phyloP scores from a whole-genome alignment of 2,329 filamentous ascomycete genomes.

The Aureobasidium sp. region DNA sequence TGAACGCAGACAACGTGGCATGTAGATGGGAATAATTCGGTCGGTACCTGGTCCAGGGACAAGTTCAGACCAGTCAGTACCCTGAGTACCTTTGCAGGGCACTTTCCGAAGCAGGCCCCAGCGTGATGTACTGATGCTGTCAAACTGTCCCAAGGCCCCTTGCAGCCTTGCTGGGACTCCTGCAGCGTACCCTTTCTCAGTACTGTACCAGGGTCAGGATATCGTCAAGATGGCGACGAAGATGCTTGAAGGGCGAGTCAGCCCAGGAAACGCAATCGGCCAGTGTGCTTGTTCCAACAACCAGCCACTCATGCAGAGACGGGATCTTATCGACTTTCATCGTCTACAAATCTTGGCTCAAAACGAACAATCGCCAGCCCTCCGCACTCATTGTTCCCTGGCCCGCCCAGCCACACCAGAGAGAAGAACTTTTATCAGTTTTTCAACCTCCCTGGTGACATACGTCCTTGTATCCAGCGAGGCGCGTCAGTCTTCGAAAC shows the following conservation, averaged over 20 bases:
- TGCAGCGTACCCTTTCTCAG: neutral
- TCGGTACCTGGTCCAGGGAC: conserved; percentile 1
- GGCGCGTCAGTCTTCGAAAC: neutral
- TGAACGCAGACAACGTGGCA: neutral
- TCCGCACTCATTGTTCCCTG: neutral
- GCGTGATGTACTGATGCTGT: neutral
- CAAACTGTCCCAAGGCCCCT: neutral
- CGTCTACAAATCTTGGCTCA: neutral
- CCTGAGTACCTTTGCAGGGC: neutral
- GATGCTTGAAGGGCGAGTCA: neutral
- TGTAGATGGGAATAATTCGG: neutral
- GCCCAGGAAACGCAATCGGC: neutral
- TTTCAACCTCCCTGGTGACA: neutral
- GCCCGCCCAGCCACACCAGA: neutral
- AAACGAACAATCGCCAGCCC: neutral
- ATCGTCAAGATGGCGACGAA: neutral
- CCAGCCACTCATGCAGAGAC: neutral
- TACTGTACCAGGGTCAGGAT: neutral
- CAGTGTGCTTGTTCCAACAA: neutral
- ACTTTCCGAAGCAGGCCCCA: neutral
- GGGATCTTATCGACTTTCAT: conserved; percentile 3
- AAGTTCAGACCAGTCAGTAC: neutral
- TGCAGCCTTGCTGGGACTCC: neutral
- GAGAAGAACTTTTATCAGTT: neutral
- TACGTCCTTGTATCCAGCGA: neutral